phyloP scores from a whole-genome alignment of 108 stramenopile species.

The Aurantiochytrium sp. region DNA sequence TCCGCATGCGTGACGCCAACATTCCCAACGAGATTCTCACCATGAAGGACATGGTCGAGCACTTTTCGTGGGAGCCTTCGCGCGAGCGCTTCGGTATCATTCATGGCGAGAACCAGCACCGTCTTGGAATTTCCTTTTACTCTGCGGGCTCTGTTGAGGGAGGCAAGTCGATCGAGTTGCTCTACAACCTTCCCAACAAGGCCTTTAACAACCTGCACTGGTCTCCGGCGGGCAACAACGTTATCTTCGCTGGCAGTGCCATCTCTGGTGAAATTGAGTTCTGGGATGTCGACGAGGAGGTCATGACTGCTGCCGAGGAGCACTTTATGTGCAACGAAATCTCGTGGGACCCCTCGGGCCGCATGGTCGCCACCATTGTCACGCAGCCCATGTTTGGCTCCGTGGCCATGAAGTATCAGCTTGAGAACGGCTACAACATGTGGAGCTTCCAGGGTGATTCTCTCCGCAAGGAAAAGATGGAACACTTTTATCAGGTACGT shows the following conservation, averaged over 20 bases:
- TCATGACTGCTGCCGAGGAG: conserved; percentile 27
- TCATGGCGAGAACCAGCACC: conserved; percentile 21
- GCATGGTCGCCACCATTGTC: conserved; percentile 45
- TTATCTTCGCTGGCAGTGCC: conserved; percentile 38
- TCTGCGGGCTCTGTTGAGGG: not conserved
- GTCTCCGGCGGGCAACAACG: conserved; percentile 48
- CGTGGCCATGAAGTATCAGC: conserved; percentile 26
- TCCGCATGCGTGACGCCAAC: conserved; percentile 5
- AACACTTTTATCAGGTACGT: conserved; percentile 41
- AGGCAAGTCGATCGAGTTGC: not conserved
- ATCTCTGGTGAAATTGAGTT: conserved; percentile 37
- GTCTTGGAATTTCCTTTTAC: conserved; percentile 23
- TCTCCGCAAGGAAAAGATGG: conserved; percentile 24
- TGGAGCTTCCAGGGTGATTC: conserved; percentile 44
- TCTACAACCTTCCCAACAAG: conserved; percentile 32
- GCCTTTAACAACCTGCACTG: conserved; percentile 42
- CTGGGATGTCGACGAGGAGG: conserved; percentile 51
- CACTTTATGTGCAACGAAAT: conserved; percentile 48
- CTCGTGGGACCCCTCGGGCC: conserved; percentile 56
- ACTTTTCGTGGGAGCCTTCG: conserved; percentile 24
- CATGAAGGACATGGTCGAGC: conserved; percentile 12
- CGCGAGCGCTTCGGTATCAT: conserved; percentile 26
- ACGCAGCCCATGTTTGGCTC: conserved; percentile 45
- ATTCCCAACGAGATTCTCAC: conserved; percentile 21
- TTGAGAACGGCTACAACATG: conserved; percentile 47